Conservation (phyloP, 257 asterid species). For the Solanum tarapatanum region DNA sequence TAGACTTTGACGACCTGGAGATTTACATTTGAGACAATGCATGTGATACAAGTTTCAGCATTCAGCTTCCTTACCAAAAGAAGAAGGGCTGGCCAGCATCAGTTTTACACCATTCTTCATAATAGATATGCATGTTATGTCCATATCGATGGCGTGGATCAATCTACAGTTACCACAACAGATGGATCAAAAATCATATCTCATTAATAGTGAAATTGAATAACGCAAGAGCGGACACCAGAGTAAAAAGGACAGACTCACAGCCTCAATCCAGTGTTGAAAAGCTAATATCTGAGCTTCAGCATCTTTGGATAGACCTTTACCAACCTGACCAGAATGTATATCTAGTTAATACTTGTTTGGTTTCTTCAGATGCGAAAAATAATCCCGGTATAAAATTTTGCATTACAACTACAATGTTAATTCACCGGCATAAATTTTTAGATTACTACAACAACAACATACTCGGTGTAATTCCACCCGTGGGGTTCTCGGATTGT, state of each 20-base stretch:
- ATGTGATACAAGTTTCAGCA: background rate
- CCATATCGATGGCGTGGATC: constrained; percentile 98
- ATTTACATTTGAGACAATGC: background rate
- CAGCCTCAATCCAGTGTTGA: constrained; percentile 99
- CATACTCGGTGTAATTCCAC: background rate
- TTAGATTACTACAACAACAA: background rate
- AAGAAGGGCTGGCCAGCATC: constrained; percentile 90
- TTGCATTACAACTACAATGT: background rate
- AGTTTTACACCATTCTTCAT: constrained; percentile 74
- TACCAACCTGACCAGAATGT: constrained; percentile 62
- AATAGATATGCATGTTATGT: constrained; percentile 71
- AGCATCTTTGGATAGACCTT: constrained; percentile 67
- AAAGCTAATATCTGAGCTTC: constrained; percentile 86
- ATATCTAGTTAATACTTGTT: background rate
- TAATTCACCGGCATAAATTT: background rate
- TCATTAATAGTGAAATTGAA: background rate
- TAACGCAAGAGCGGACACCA: background rate
- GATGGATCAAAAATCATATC: background rate
- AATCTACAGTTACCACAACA: constrained; percentile 30
- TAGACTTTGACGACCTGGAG: background rate
- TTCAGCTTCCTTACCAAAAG: constrained; percentile 59
- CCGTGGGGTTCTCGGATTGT: accelerated
- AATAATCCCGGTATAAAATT: background rate
- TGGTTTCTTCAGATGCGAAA: background rate
- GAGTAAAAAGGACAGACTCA: constrained; percentile 19